phyloP scores from a whole-genome alignment of 345 rosid genomes.

The Combretum micranthum region DNA sequence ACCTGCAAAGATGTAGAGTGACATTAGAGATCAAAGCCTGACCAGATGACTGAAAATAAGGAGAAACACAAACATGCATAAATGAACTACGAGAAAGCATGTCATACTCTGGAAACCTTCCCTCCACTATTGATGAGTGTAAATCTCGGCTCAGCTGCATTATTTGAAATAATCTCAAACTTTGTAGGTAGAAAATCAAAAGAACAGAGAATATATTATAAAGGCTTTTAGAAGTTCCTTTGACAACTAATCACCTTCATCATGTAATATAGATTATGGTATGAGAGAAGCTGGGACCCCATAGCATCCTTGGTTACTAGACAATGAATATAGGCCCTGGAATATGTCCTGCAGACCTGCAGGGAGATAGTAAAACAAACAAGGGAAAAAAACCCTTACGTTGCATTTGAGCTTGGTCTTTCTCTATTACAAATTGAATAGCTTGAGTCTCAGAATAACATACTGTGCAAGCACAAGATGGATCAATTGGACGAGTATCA shows the following conservation, averaged over 20 bases:
- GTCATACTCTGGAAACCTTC: conserved; percentile 62
- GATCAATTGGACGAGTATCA: conserved; percentile 65
- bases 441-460: conserved; percentile 1
- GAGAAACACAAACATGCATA: neutral
- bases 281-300: conserved; percentile 83
- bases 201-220: no score
- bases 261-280: conserved; percentile 72
- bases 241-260: conserved; percentile 29
- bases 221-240: no score
- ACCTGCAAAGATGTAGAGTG: conserved; percentile 29
- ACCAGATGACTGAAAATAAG: neutral
- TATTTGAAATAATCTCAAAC: neutral
- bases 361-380: conserved; percentile 7
- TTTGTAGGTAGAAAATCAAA: neutral
- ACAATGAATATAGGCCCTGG: conserved; percentile 69
- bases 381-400: neutral
- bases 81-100: neutral
- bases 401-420: neutral
- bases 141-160: conserved; percentile 72
- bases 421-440: neutral
- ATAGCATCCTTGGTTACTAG: conserved; percentile 72
- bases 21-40: neutral
- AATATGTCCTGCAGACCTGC: conserved; percentile 72
- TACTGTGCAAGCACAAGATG: conserved; percentile 69
- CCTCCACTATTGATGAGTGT: conserved; percentile 47